Evolutionary conservation across 1,139 yeast species (phyloP).

Genomic region (Zhuliangozyma blackwelliae): DNA sequence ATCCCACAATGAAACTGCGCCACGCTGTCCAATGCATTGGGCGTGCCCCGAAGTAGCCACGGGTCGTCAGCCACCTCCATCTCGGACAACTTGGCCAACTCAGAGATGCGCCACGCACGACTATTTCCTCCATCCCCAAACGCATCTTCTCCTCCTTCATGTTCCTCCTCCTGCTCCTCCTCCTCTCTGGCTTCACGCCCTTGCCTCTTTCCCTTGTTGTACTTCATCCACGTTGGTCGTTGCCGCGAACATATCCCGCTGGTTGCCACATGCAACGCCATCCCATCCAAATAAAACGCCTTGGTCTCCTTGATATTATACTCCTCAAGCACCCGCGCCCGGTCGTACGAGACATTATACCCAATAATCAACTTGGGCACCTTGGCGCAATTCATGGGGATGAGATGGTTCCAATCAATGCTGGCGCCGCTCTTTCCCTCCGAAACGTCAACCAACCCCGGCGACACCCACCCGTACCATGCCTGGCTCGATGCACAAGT

Average conservation of each 20-base stretch:
- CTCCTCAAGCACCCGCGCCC: conserved; percentile 83
- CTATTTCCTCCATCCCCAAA: no score
- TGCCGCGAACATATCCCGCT: conserved; percentile 94
- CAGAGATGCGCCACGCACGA: not conserved
- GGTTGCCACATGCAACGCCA: conserved; percentile 88
- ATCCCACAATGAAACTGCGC: conserved; percentile 76
- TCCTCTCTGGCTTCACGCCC: conserved; percentile 17
- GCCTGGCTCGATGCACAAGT: conserved; percentile 74
- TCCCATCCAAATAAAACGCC: conserved; percentile 82
- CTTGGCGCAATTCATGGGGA: conserved; percentile 60
- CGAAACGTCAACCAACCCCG: conserved; percentile 52
- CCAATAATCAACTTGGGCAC: conserved; percentile 68
- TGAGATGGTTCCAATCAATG: conserved; percentile 57
- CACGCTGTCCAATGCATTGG: conserved; percentile 79
- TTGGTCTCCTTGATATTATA: conserved; percentile 63
- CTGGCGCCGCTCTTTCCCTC: conserved; percentile 23
- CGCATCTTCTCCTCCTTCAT: conserved; percentile 7
- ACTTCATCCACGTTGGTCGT: conserved; percentile 72
- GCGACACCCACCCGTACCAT: conserved; percentile 97
- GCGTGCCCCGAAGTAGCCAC: conserved; percentile 73
- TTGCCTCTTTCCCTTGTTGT: conserved; percentile 33
- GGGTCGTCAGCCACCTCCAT: conserved; percentile 52
- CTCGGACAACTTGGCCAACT: not conserved
- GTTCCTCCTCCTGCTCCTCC: conserved; percentile 23
- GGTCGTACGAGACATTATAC: conserved; percentile 85